Percentiles rank a stretch among this genome's conserved stretches.
These are phyloP conservation scores for Barbarea vulgaris DNA, from an alignment of 345 rosid genomes.

Conservation along the genomic window DNA sequence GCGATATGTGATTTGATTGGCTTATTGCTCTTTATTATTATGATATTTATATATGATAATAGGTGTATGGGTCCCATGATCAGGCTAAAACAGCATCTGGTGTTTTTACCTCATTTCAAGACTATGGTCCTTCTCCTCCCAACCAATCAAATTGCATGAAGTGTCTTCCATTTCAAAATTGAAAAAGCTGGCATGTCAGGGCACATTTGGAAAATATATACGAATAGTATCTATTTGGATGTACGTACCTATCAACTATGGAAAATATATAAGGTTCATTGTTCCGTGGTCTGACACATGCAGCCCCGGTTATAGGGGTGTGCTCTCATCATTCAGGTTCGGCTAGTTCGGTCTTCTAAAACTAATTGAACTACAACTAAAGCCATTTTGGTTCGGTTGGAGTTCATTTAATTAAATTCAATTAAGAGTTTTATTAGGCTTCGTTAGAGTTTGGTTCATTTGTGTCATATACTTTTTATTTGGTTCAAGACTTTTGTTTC, in stretches of 20 bases:
- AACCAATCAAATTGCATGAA: conserved; percentile 29
- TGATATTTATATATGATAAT: neutral
- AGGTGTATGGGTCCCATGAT: conserved; percentile 28
- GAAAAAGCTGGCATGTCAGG: conserved; percentile 38
- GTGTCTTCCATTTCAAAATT: conserved; percentile 40
- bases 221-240: neutral
- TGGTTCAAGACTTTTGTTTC: neutral
- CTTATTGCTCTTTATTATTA: conserved; percentile 7
- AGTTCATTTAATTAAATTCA: neutral
- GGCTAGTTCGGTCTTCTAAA: neutral
- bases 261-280: neutral
- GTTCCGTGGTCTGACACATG: neutral
- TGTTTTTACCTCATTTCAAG: conserved; percentile 40
- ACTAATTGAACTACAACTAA: neutral
- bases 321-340: neutral
- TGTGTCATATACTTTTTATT: neutral
- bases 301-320: neutral
- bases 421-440: neutral
- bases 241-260: neutral
- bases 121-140: conserved; percentile 28
- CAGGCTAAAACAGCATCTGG: conserved; percentile 39
- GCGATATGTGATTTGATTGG: conserved; percentile 31
- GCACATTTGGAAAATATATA: conserved; percentile 25
- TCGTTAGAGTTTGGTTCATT: neutral
- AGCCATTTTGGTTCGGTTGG: neutral